Evolutionary conservation across 305 asterid species (phyloP), one percentile per base, ranked within the genome.

Genomic region (Vinca major): DNA sequence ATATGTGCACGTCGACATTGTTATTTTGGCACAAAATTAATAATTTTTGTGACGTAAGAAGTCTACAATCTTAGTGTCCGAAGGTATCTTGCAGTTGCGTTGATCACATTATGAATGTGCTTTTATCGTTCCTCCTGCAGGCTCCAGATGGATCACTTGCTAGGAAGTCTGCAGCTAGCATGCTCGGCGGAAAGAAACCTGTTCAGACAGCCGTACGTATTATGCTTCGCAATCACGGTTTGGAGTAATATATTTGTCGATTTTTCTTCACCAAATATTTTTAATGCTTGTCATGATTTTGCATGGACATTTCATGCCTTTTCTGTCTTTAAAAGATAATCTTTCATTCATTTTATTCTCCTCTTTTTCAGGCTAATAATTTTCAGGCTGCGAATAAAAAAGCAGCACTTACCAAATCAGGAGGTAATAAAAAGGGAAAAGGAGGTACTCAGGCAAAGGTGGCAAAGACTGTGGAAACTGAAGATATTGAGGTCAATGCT

Each of bases 161-260:
- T 66, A 86, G 77, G 83, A 87, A 88, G 80, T 89, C 98, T 73
- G 99, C 99, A 50, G 99, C 96, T 77, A 94, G 99, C 86, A 88
- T 94, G 99, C 96, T 94, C 65, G 88, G 90, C 76, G 97, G 97
- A 66, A 92, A 86, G 83, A 94, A 83, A 75, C 89, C 97, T 72
- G 71, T 82, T 78, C 83, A 41, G 71, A 52, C 95, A 37, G 96
- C 93, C 80, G 99, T 91, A 81, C 83, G 98, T 78, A 65, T 51
- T 62, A 61, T 57, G 48, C 16, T 50, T 33, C 16, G 52, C 33
- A 9, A 53, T 12, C 14, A 60, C 47, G 33, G 33, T 26, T 47
- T 36, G 16, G 47, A 49, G 56, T 36, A 16, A 21, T 14, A 49
- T 65, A 12, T 64, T 44, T 9, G 21, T 20, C 21, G 21, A 11